These are phyloP conservation scores for Athelia sp. DNA, from an alignment of 1,284 basidiomycete genomes.

Conservation along the genomic window DNA sequence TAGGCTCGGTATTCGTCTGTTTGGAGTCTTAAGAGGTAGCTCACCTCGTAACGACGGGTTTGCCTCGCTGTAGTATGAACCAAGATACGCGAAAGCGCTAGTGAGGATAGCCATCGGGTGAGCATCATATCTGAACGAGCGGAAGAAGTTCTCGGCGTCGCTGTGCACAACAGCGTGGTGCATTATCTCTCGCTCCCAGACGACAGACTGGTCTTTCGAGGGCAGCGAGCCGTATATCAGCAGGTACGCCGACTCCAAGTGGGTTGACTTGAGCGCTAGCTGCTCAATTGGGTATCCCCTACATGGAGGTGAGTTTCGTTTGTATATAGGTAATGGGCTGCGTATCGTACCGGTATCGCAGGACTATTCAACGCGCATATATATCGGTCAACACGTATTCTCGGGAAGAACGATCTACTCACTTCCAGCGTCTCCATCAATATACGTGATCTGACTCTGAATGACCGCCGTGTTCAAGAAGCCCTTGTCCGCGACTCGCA, in stretches of 20 bases:
- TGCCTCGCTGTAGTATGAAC: constrained; percentile 79
- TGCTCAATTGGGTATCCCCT: constrained; percentile 94
- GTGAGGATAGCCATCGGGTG: constrained; percentile 88
- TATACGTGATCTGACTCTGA: constrained; percentile 78
- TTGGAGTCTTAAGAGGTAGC: too few relatives aligned
- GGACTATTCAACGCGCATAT: constrained; percentile 48
- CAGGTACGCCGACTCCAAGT: constrained; percentile 82
- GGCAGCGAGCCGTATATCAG: constrained; percentile 85
- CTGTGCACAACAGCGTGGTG: constrained; percentile 75
- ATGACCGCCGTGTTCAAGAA: constrained; percentile 87
- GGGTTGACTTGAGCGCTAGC: constrained; percentile 71
- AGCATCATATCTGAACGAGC: constrained; percentile 80
- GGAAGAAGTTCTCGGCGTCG: constrained; percentile 77
- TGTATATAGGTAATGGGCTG: not conserved
- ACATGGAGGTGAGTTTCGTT: too few relatives aligned
- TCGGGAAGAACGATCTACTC: too few relatives aligned
- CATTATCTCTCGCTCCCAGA: constrained; percentile 72
- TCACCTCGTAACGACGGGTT: constrained; percentile 73
- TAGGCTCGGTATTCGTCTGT: too few relatives aligned
- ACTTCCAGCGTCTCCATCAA: constrained; percentile 82
- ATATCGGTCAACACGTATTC: not conserved
- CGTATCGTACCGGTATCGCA: constrained; percentile 62
- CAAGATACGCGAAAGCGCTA: constrained; percentile 79
- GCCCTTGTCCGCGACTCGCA: constrained; percentile 75
- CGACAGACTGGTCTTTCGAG: constrained; percentile 48